Evolutionary conservation across 2,329 filamentous ascomycete genomes (phyloP).

Genomic region (Colletotrichum orbiculare): DNA sequence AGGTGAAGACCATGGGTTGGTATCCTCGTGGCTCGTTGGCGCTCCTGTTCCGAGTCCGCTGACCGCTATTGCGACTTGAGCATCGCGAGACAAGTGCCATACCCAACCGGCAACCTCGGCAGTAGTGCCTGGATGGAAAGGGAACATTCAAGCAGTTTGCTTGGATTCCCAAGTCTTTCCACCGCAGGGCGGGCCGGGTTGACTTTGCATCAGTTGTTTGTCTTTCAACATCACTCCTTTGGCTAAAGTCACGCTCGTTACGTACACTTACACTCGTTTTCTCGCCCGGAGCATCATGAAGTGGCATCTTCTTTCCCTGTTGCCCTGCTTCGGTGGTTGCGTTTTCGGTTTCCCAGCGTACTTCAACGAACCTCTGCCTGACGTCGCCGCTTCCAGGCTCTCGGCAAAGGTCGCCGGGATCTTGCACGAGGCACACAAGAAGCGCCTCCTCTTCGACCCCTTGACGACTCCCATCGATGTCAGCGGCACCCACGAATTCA

Average conservation of each 20-base stretch:
- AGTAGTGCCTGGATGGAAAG: constrained; percentile 5
- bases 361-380: constrained; percentile 25
- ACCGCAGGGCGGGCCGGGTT: not conserved
- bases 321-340: constrained; percentile 23
- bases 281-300: constrained; percentile 14
- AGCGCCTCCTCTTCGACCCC: constrained; percentile 37
- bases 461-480: constrained; percentile 38
- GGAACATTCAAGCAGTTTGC: constrained; percentile 13
- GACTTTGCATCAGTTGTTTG: too few relatives aligned
- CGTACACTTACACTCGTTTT: constrained; percentile 23
- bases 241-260: constrained; percentile 1
- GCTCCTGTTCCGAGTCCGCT: constrained; percentile 4
- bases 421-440: constrained; percentile 33
- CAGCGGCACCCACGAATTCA: constrained; percentile 40
- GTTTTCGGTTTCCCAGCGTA: constrained; percentile 34
- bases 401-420: constrained; percentile 22
- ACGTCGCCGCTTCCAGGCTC: constrained; percentile 18
- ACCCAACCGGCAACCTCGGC: constrained; percentile 12
- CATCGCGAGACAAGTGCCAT: not conserved
- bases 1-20: constrained; percentile 4
- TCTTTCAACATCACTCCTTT: constrained; percentile 15
- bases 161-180: constrained; percentile 26
- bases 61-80: not conserved
- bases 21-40: not conserved
- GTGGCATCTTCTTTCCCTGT: constrained; percentile 26